Conservation (phyloP, 2,329 filamentous ascomycete species). For the Diaporthe capsici region DNA sequence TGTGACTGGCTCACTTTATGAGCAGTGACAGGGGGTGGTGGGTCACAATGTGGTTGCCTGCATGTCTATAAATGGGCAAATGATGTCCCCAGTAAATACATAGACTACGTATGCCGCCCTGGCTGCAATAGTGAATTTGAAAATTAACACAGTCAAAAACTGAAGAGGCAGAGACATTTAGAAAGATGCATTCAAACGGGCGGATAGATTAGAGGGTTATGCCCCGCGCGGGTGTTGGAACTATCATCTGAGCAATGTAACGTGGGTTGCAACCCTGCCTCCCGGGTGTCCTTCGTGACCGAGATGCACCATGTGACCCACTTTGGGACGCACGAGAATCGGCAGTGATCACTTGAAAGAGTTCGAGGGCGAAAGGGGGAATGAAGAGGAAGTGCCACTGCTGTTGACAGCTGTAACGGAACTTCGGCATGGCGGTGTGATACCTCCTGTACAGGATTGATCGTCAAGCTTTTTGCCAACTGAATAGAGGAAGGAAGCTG, state of each 20-base stretch:
- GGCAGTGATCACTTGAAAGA: neutral
- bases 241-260: constrained; percentile 12
- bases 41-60: constrained; percentile 22
- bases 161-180: neutral
- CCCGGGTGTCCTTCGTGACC: neutral
- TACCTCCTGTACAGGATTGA: neutral
- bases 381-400: neutral
- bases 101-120: neutral
- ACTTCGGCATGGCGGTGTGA: neutral
- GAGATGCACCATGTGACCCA: neutral
- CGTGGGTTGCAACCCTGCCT: constrained; percentile 15
- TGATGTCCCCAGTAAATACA: neutral
- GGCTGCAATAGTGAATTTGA: neutral
- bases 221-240: constrained; percentile 2
- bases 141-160: neutral
- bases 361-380: neutral
- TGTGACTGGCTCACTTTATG: neutral
- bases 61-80: constrained; percentile 24
- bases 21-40: neutral
- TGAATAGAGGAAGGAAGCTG: neutral
- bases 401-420: neutral
- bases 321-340: neutral
- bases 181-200: neutral
- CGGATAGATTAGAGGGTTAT: neutral
- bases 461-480: neutral